phyloP scores from a whole-genome alignment of 805 yeast genomes.

The Ogataea paradorogensis region DNA sequence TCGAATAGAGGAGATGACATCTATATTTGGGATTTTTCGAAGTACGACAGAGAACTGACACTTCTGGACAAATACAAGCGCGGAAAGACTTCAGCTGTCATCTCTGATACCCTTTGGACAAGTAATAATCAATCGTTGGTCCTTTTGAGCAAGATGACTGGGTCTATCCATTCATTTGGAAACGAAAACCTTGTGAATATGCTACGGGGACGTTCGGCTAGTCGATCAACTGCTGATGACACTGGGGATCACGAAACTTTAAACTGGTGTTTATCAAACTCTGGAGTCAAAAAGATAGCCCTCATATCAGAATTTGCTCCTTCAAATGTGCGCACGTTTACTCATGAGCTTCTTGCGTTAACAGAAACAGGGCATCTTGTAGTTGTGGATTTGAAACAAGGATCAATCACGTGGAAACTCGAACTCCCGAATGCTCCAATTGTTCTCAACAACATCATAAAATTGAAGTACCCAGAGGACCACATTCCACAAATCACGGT shows the following conservation, averaged over 20 bases:
- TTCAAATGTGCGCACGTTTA: neutral
- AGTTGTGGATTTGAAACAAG: slow-evolving; percentile 17
- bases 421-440: slow-evolving; percentile 1
- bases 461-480: too few relatives aligned
- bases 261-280: slow-evolving; percentile 46
- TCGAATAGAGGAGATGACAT: slow-evolving; percentile 59
- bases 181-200: slow-evolving; percentile 34
- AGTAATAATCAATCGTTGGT: slow-evolving; percentile 43
- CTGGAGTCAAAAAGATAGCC: slow-evolving; percentile 23
- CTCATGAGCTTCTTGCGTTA: slow-evolving; percentile 24
- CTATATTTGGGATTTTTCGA: slow-evolving; percentile 61
- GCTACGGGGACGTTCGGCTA: slow-evolving; percentile 2
- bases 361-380: slow-evolving; percentile 24
- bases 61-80: slow-evolving; percentile 57
- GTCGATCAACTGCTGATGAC: neutral
- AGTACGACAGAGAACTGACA: slow-evolving; percentile 47
- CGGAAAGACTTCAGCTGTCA: slow-evolving; percentile 59
- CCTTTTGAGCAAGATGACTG: slow-evolving; percentile 50
- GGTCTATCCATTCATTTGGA: slow-evolving; percentile 63
- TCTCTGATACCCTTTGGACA: slow-evolving; percentile 54
- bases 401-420: slow-evolving; percentile 23
- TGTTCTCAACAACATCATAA: neutral
- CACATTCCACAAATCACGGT: neutral
- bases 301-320: neutral
- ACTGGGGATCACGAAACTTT: neutral